These are phyloP conservation scores for Zoysia pacifica DNA, from an alignment of 176 grass and related monocot genomes.

Conservation along the genomic window DNA sequence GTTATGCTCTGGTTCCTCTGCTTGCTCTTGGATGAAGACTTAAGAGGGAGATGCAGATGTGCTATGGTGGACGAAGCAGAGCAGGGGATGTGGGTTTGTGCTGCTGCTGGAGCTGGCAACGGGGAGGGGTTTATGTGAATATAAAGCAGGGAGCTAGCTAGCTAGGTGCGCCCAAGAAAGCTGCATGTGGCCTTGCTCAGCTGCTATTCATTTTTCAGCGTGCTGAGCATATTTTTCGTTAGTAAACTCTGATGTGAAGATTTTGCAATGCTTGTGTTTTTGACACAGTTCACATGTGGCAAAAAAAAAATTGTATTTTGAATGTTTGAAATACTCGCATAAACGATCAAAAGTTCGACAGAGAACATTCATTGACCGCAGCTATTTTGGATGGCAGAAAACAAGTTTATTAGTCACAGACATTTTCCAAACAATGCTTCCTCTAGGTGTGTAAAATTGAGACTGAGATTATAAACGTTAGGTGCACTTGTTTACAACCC, in stretches of 20 bases:
- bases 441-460: too few relatives aligned
- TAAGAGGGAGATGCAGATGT: too few relatives aligned
- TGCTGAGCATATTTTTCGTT: constrained; percentile 24
- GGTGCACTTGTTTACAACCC: too few relatives aligned
- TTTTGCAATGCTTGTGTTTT: background rate
- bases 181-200: constrained; percentile 39
- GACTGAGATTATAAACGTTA: too few relatives aligned
- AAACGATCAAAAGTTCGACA: background rate
- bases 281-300: background rate
- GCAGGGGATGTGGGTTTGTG: constrained; percentile 7
- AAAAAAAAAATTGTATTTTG: background rate
- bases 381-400: background rate
- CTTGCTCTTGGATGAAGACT: constrained; percentile 15
- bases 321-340: background rate
- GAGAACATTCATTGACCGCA: background rate
- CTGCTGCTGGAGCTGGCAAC: background rate
- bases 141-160: constrained; percentile 15
- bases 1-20: background rate
- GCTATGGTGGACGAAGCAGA: background rate
- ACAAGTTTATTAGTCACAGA: background rate
- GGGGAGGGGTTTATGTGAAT: constrained; percentile 39
- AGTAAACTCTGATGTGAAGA: background rate
- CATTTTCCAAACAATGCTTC: background rate
- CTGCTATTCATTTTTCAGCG: constrained; percentile 31
- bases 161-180: constrained; percentile 35